Base-by-base conservation (phyloP, 2,329 filamentous ascomycete genomes). In the Hypoxylon sp. region DNA sequence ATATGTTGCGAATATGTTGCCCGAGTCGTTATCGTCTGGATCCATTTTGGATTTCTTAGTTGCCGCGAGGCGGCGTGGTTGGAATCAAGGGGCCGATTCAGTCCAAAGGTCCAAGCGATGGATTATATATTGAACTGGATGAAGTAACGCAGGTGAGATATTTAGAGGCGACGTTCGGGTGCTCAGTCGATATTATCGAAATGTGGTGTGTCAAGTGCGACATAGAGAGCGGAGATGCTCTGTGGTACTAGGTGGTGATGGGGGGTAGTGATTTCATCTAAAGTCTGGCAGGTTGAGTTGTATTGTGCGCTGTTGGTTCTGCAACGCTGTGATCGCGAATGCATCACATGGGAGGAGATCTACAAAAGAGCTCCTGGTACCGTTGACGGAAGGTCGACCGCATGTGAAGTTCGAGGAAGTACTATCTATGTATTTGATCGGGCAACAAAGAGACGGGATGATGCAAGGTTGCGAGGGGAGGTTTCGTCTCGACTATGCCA, bases 1-100 rank as follows among this genome's bases (percentile, higher is more conserved):
- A n/a, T 67, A 70, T 23, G 54, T 63, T 16, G 58, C 39, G 32
- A 70, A 70, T 27, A 70, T 65, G 41, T 56, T 70, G n/a, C 53
- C 52, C 1, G 64, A 65, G n/a, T 51, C 51, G 41, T 14, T 16
- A 46, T 69, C 61, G 46, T 65, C 59, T n/a, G 21, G 2, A 46
- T 65, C 67, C 67, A 70, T 70, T 4, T 58, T 60, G 39, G 6
- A 32, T 29, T 27, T 16, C 34, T 14, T 52, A 27, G 25, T 29
- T 45, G 41, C 16, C n/a, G 29, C 39, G 47, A 46, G 43, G 43
- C 55, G 64, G 64, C 55, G 54, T 48, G 53, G 27, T 30, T 37
- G 34, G 14, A 48, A 55, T 47, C 4, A 16, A 52, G 32, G 32
- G 16, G 30, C 46, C 23, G 8, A 46, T 61, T 53, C 14, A 41